Base-by-base conservation (phyloP, 169 alveolate genomes). In the Cryptosporidium ubiquitum region DNA sequence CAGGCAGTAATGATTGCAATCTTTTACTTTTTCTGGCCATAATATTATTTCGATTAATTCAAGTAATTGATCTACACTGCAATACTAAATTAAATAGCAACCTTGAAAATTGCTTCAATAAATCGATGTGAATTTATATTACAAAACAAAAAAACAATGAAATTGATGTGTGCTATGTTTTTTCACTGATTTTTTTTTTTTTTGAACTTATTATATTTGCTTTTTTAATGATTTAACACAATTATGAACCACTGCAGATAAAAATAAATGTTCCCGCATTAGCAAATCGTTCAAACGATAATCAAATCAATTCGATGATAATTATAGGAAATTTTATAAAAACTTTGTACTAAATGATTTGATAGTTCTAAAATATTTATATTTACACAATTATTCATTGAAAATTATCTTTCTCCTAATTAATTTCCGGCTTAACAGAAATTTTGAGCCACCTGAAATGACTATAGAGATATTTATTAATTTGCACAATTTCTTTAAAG, bases 11-110 rank as follows among this genome's bases (percentile, higher is more conserved):
- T 3, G 31, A 18, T n/a, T 39, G 58, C n/a, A 39, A 55, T 37
- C 40, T 55, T 61, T 73, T 29, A 29, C 70, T 51, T 51, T 61
- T 52, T 55, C 85, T 73, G 69, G 29, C 39, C 85, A 73, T 73
- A 23, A 33, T 73, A 23, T 29, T 20, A 20, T 20, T 49, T 9
- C 10, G n/a, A 20, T 52, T 20, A 55, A 55, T 47, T 47, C 55
- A 64, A 37, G 23, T 64, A 31, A 16, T 64, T 9, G 49, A 35
- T 29, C 3, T 26, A 64, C 23, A 64, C n/a, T n/a, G n/a, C 31
- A 47, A 29, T 47, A 20, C 57, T 52, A 39, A 47, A 47, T n/a
- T 55, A 33, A n/a, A 6, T 39, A 5, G 3, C n/a, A 6, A 20
- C 37, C 5, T 23, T 26, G 18, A 20, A 55, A 0, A 55, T 10